Evolutionary conservation across 352 stramenopile species (phyloP).

Genomic region (Aphanomyces stellatus): DNA sequence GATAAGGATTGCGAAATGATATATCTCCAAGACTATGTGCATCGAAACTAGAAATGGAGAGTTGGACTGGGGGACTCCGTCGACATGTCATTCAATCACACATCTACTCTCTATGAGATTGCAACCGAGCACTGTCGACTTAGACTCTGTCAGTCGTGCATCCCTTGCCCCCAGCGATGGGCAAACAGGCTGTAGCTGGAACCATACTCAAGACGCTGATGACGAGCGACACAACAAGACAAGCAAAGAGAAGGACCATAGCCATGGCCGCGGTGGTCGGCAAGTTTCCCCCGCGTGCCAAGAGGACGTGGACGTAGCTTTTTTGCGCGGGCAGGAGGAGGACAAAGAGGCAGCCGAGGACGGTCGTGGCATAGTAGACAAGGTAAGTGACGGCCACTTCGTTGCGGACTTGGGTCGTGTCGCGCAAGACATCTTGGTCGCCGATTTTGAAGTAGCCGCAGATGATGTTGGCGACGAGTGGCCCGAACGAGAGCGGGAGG

Average conservation of each 20-base stretch:
- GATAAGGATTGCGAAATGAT: too few species aligned
- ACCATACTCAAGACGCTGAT: conserved; percentile 55
- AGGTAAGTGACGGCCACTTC: conserved; percentile 29
- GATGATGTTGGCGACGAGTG: conserved; percentile 35
- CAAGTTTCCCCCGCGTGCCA: conserved; percentile 17
- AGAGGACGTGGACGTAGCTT: conserved; percentile 22
- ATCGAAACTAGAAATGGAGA: too few species aligned
- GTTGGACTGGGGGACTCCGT: too few species aligned
- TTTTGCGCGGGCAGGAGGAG: conserved; percentile 34
- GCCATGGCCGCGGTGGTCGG: conserved; percentile 3
- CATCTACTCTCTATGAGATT: too few species aligned
- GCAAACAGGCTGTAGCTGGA: conserved; percentile 37
- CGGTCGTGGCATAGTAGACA: conserved; percentile 31
- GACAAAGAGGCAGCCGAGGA: conserved; percentile 34
- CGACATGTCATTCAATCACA: too few species aligned
- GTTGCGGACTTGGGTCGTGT: conserved; percentile 23
- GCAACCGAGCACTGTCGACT: too few species aligned
- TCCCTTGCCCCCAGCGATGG: conserved; percentile 44
- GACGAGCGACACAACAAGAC: conserved; percentile 41
- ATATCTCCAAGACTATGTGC: too few species aligned
- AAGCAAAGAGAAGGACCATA: conserved; percentile 17
- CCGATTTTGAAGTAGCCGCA: conserved; percentile 31
- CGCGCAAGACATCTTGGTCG: conserved; percentile 23
- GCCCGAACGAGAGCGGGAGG: conserved; percentile 26
- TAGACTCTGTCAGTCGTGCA: too few species aligned